These are phyloP conservation scores for Kappamyces sp. DNA, from an alignment of 192 early-diverging fungal genomes.

Conservation along the genomic window DNA sequence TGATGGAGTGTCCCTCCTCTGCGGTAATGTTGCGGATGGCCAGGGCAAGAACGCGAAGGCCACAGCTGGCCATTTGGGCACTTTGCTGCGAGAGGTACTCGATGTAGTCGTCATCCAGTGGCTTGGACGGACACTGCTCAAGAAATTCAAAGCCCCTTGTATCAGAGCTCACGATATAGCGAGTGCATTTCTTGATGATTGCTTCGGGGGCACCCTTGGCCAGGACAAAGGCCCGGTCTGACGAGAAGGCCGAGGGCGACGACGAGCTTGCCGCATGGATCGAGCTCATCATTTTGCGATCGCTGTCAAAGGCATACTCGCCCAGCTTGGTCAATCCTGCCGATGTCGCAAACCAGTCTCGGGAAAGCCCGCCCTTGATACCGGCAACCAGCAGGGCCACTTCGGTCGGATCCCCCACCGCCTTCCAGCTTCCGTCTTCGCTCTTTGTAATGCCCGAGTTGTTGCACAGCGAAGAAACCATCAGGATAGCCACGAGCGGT, in stretches of 20 bases:
- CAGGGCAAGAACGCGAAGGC: constrained; percentile 84
- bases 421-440: constrained; percentile 57
- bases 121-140: constrained; percentile 17
- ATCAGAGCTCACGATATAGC: constrained; percentile 41
- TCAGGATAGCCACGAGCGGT: constrained; percentile 56
- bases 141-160: constrained; percentile 27
- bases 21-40: constrained; percentile 64
- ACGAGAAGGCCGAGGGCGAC: constrained; percentile 16
- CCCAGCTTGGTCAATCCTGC: constrained; percentile 62
- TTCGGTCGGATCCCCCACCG: constrained; percentile 92
- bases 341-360: constrained; percentile 49
- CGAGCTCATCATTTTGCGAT: constrained; percentile 93
- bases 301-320: constrained; percentile 89
- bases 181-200: constrained; percentile 66
- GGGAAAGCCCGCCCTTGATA: constrained; percentile 72
- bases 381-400: constrained; percentile 83
- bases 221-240: constrained; percentile 50
- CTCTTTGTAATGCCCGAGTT: constrained; percentile 69
- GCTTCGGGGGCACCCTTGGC: constrained; percentile 93
- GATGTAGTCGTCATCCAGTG: constrained; percentile 57
- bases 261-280: constrained; percentile 47
- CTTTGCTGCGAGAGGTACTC: constrained; percentile 54
- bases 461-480: constrained; percentile 79
- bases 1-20: constrained; percentile 47
- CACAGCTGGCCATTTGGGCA: constrained; percentile 72